phyloP scores from a whole-genome alignment of 2,329 filamentous ascomycete species.

The Monilinia fructicola region DNA sequence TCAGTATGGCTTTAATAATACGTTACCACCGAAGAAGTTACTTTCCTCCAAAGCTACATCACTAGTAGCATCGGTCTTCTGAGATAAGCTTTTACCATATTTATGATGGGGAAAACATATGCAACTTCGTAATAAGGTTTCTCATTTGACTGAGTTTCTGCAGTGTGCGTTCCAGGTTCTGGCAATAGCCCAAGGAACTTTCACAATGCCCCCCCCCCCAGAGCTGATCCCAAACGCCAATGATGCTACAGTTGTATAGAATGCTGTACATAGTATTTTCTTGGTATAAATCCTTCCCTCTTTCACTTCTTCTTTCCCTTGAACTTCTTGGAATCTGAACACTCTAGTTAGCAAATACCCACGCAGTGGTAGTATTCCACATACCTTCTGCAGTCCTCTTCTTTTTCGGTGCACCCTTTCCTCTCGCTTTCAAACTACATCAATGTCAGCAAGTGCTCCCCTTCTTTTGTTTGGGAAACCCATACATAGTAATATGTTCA shows the following conservation, averaged over 20 bases:
- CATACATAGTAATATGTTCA: slow-evolving; percentile 24
- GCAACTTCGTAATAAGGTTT: slow-evolving; percentile 5
- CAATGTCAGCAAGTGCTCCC: slow-evolving; percentile 48
- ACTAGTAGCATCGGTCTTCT: neutral
- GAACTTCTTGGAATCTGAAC: slow-evolving; percentile 48
- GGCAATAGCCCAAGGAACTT: neutral
- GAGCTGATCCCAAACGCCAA: slow-evolving; percentile 35
- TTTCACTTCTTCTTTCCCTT: slow-evolving; percentile 48
- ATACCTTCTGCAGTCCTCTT: slow-evolving; percentile 61
- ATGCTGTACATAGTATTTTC: slow-evolving; percentile 31
- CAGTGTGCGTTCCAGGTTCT: neutral
- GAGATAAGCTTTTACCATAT: neutral
- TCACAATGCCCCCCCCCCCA: neutral
- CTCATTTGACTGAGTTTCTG: slow-evolving; percentile 18
- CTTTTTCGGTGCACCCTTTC: slow-evolving; percentile 89
- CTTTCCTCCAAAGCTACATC: neutral
- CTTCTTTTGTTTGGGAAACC: slow-evolving; percentile 53
- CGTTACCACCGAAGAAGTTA: neutral
- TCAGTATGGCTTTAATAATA: neutral
- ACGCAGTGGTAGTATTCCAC: slow-evolving; percentile 16
- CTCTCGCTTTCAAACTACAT: slow-evolving; percentile 68
- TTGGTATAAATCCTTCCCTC: slow-evolving; percentile 25
- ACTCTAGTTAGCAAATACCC: slow-evolving; percentile 2
- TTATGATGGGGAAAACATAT: neutral
- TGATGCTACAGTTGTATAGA: slow-evolving; percentile 35